phyloP scores from a whole-genome alignment of 164 flowering plant genomes.

The Stephania yunnanensis region DNA sequence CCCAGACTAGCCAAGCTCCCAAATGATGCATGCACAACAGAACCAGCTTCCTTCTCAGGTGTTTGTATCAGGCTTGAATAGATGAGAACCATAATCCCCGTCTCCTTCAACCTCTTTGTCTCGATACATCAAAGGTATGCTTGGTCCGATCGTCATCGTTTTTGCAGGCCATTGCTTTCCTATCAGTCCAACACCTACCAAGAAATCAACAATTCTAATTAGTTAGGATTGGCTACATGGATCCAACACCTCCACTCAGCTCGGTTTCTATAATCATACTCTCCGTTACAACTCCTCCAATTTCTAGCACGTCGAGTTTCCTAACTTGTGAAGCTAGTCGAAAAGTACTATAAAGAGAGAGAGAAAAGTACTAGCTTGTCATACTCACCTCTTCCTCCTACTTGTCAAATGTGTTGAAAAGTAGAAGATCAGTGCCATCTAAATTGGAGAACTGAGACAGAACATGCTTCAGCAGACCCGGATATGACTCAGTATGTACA shows the following conservation, averaged over 20 bases:
- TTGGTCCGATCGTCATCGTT: slow-evolving; percentile 22
- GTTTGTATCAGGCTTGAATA: slow-evolving; percentile 6
- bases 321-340: too few relatives aligned
- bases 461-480: slow-evolving; percentile 1
- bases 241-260: too few relatives aligned
- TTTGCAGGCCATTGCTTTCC: slow-evolving; percentile 4
- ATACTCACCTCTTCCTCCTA: slow-evolving; percentile 30
- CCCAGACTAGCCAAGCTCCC: slow-evolving; percentile 24
- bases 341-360: too few relatives aligned
- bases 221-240: background rate
- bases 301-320: too few relatives aligned
- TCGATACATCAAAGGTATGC: slow-evolving; percentile 11
- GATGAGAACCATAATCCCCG: slow-evolving; percentile 15
- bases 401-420: slow-evolving; percentile 28
- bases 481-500: slow-evolving; percentile 1
- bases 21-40: slow-evolving; percentile 34
- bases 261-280: too few relatives aligned
- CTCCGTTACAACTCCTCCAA: too few relatives aligned
- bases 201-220: background rate
- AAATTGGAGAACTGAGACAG: slow-evolving; percentile 21
- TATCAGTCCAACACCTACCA: slow-evolving; percentile 23
- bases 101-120: slow-evolving; percentile 13
- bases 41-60: slow-evolving; percentile 17
- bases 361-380: background rate
- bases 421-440: slow-evolving; percentile 25